Base-by-base conservation (phyloP, 148 eudicot species). In the Rhododendron vialii region DNA sequence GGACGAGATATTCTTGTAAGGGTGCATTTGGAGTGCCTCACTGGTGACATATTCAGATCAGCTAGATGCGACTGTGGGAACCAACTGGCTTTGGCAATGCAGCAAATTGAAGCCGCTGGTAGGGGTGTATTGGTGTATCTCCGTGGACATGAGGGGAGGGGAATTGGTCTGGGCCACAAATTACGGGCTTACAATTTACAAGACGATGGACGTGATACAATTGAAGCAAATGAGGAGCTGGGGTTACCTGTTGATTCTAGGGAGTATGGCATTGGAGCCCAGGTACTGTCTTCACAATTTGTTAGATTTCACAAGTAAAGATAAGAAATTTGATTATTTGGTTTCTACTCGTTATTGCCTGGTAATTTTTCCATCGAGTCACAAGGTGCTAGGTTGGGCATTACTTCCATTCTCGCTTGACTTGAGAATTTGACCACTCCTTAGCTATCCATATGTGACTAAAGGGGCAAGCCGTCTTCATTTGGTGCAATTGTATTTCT, bases 1-100 rank as follows among this genome's bases (percentile, higher is more conserved):
- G 98, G 98, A 51, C 88, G 86, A 67, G 98, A 96, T 87, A 80
- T 96, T 82, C 94, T 96, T 11, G 98, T 96, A 78, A 89, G 98
- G 88, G 98, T 96, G 57, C 96, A 93, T 81, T 93, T 94, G 4
- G 96, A 93, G 84, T 93, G 96, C 84, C 90, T 92, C 15, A 93
- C 96, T 11, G 94, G 96, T 61, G 96, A 93, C 51, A 90, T 93
- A 86, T 92, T 91, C 63, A 92, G 94, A 4, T 93, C 95, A 2
- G 92, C 94, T 43, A 92, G 96, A 84, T 93, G 96, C 15, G 94
- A 93, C 83, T 93, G 96, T 88, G 96, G 96, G 6, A 85, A 86
- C 85, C 96, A 93, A 85, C 88, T 93, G 47, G 91, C 90, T 28
- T 89, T 91, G 51, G 93, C 96, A 45, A 93, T 93, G 96, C 89